A percentile compares a stretch with the other conserved stretches of the same genome.
Conservation (phyloP, 163 green algal species). For the Trebouxiophyceae sp. region DNA sequence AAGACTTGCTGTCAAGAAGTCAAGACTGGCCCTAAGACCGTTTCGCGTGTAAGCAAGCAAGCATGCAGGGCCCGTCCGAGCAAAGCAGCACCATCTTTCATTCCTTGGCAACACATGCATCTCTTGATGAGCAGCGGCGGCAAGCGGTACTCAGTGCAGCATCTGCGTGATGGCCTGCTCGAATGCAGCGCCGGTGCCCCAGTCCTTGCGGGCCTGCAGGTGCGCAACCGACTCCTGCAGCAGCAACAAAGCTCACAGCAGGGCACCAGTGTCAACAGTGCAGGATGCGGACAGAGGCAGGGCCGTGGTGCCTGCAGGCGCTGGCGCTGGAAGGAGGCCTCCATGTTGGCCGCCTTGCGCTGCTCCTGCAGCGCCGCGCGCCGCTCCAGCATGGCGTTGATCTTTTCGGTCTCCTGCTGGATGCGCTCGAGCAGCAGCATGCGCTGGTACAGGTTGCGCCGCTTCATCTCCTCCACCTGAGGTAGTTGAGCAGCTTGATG, state of each 20-base stretch:
- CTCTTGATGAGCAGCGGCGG: too few species aligned
- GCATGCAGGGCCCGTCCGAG: too few species aligned
- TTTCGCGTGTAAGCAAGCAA: too few species aligned
- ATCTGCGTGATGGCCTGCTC: too few species aligned
- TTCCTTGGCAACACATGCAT: too few species aligned
- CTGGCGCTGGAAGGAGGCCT: slow-evolving; percentile 60
- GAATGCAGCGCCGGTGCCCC: too few species aligned
- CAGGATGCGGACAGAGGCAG: background rate
- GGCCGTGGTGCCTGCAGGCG: slow-evolving; percentile 18
- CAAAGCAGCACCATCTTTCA: too few species aligned
- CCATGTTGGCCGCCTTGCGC: slow-evolving; percentile 64
- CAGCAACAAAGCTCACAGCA: background rate
- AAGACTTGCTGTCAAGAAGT: too few species aligned
- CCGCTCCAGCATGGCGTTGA: slow-evolving; percentile 38
- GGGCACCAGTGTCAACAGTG: background rate
- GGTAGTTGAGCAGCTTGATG: background rate
- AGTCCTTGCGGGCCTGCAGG: background rate
- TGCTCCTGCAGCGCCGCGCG: slow-evolving; percentile 28
- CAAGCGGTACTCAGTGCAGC: too few species aligned
- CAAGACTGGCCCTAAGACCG: too few species aligned
- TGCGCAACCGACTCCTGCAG: background rate
- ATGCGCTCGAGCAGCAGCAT: slow-evolving; percentile 58
- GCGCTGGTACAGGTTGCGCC: slow-evolving; percentile 31
- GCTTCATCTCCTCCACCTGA: slow-evolving; percentile 37
- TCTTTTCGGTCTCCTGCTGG: slow-evolving; percentile 62